Evolutionary conservation across 2,329 filamentous ascomycete species (phyloP).

Genomic region (Keithomyces neogunnii): DNA sequence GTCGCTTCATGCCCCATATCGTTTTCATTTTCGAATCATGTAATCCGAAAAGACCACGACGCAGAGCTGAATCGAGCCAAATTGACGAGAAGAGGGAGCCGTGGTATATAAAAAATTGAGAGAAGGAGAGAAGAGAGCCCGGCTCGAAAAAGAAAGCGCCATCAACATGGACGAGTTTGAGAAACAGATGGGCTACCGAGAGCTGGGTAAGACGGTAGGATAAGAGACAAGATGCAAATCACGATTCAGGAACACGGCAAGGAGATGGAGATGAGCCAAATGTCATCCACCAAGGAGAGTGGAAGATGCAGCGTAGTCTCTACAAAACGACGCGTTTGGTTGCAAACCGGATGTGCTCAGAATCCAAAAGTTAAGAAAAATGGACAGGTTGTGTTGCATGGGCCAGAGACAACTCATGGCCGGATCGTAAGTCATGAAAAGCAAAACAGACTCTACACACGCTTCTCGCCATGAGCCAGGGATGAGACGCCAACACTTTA

Average conservation of each 20-base stretch:
- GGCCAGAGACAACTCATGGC: conserved; percentile 2
- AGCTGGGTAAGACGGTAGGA: neutral
- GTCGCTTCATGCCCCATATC: neutral
- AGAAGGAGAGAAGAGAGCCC: neutral
- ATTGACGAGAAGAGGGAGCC: neutral
- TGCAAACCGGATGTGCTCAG: neutral
- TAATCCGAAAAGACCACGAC: neutral
- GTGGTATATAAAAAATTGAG: neutral
- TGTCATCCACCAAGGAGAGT: neutral
- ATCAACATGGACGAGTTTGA: too few relatives aligned
- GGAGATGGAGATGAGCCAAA: neutral
- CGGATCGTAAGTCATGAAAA: conserved; percentile 1
- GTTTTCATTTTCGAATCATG: conserved; percentile 1
- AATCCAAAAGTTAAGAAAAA: neutral
- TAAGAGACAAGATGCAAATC: neutral
- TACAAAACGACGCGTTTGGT: neutral
- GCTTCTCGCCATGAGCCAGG: neutral
- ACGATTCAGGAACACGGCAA: neutral
- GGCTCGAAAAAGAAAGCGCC: neutral
- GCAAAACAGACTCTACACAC: neutral
- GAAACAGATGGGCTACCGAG: neutral
- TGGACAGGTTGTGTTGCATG: neutral
- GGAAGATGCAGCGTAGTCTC: neutral
- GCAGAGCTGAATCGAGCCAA: neutral
- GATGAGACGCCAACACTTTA: neutral